Conservation (phyloP, 352 stramenopile species). For the Globisporangium radiosum region DNA sequence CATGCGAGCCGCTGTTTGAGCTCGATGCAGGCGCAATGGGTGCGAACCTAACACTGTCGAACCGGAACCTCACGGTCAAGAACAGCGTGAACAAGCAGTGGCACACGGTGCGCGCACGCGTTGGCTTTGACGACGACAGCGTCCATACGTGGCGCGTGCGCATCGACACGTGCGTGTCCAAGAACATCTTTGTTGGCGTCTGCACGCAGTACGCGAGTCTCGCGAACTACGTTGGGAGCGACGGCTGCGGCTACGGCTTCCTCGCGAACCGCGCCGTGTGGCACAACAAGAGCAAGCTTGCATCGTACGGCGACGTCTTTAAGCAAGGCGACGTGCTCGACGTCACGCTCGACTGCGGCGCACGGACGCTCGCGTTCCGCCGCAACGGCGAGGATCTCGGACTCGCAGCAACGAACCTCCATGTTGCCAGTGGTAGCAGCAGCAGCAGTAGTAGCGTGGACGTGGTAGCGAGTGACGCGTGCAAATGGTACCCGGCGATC, state of each 20-base stretch:
- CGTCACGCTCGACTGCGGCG: conserved; percentile 78
- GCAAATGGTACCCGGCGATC: conserved; percentile 83
- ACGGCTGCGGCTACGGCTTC: conserved; percentile 85
- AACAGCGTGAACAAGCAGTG: conserved; percentile 90
- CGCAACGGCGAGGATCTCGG: conserved; percentile 85
- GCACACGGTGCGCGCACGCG: conserved; percentile 69
- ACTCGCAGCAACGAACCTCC: conserved; percentile 70
- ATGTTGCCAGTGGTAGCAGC: conserved; percentile 13
- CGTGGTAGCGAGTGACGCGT: conserved; percentile 9
- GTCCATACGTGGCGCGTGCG: conserved; percentile 86
- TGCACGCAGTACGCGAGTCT: conserved; percentile 58
- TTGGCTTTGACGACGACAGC: conserved; percentile 65
- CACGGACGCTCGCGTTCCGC: conserved; percentile 76
- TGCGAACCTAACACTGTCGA: conserved; percentile 71
- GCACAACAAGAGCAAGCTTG: conserved; percentile 89
- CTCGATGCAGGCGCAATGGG: conserved; percentile 53
- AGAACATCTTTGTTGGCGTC: conserved; percentile 91
- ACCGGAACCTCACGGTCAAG: conserved; percentile 72
- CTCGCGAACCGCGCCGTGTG: conserved; percentile 89
- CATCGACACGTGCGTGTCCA: conserved; percentile 84
- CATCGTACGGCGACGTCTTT: conserved; percentile 89
- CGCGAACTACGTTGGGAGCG: conserved; percentile 89
- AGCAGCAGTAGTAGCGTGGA: not conserved
- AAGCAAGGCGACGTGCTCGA: conserved; percentile 85
- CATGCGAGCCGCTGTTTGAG: conserved; percentile 55